Percentiles rank a stretch among this genome's conserved stretches.
phyloP scores from a whole-genome alignment of 306 rosid genomes.

The Myrica gale region DNA sequence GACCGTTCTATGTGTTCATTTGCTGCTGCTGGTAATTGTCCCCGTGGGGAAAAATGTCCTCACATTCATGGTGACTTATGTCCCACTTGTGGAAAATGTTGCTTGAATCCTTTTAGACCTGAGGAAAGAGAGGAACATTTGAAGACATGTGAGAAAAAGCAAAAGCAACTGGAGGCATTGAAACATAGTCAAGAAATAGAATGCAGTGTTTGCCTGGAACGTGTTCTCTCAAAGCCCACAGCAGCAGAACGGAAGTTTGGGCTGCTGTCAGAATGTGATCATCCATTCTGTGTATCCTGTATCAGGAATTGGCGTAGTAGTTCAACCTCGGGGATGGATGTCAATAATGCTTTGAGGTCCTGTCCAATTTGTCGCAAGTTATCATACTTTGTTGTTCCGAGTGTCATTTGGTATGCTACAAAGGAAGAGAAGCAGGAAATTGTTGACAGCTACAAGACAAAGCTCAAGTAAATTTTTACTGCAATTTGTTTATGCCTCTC shows the following conservation, averaged over 20 bases:
- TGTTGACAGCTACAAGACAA: constrained; percentile 79
- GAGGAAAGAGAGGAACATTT: constrained; percentile 87
- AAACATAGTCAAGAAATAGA: constrained; percentile 91
- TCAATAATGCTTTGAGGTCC: constrained; percentile 81
- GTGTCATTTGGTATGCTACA: constrained; percentile 89
- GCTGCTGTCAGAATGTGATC: constrained; percentile 91
- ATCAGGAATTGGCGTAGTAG: constrained; percentile 98
- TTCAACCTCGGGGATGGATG: constrained; percentile 83
- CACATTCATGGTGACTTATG: constrained; percentile 89
- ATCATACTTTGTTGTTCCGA: constrained; percentile 92
- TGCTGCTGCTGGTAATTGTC: constrained; percentile 95
- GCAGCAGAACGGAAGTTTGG: constrained; percentile 91
- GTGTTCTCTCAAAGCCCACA: constrained; percentile 78
- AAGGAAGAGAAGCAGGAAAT: constrained; percentile 85
- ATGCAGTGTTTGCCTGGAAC: constrained; percentile 95
- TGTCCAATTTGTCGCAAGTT: constrained; percentile 96
- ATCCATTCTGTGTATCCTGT: constrained; percentile 92
- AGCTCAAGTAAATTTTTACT: constrained; percentile 72
- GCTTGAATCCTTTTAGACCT: constrained; percentile 85
- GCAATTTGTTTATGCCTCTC: constrained; percentile 11
- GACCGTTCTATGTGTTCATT: constrained; percentile 84
- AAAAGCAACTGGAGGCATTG: constrained; percentile 78
- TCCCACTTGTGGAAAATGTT: constrained; percentile 77
- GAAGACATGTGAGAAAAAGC: constrained; percentile 66
- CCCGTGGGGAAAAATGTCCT: constrained; percentile 82